phyloP scores from a whole-genome alignment of 371 early-diverging fungal species.

The Zychaea mexicana region DNA sequence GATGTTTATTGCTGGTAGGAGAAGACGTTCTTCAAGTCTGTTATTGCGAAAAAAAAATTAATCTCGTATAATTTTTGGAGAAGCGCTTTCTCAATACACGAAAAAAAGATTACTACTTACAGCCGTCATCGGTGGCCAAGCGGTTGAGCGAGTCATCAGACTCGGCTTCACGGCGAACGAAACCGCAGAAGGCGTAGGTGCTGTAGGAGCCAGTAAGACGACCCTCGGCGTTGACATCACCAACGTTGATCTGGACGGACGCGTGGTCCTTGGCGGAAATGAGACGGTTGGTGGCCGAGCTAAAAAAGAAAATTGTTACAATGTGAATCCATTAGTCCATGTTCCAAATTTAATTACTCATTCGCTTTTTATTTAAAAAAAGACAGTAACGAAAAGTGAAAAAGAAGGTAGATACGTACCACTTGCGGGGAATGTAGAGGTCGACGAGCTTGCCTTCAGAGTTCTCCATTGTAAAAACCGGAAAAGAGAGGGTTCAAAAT shows the following conservation, averaged over 20 bases:
- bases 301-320: constrained; percentile 9
- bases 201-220: constrained; percentile 74
- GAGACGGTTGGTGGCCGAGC: constrained; percentile 58
- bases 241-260: constrained; percentile 97
- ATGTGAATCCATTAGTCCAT: neutral
- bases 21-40: constrained; percentile 57
- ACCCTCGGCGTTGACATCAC: constrained; percentile 91
- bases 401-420: too few relatives aligned
- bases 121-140: constrained; percentile 89
- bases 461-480: constrained; percentile 59
- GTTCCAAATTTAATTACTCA: neutral
- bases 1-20: constrained; percentile 50
- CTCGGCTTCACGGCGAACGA: constrained; percentile 90
- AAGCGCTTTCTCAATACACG: neutral
- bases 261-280: constrained; percentile 92
- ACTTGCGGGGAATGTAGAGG: constrained; percentile 96
- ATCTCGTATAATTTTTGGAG: neutral
- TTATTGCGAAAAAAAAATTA: neutral
- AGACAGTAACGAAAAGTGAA: neutral
- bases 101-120: constrained; percentile 31
- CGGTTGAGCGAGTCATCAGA: constrained; percentile 97
- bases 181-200: constrained; percentile 94
- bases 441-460: constrained; percentile 80
- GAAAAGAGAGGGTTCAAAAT: constrained; percentile 11
- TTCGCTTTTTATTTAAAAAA: neutral